Evolutionary conservation across 208 protist genomes (phyloP).

Genomic region (Crithidia bombi): DNA sequence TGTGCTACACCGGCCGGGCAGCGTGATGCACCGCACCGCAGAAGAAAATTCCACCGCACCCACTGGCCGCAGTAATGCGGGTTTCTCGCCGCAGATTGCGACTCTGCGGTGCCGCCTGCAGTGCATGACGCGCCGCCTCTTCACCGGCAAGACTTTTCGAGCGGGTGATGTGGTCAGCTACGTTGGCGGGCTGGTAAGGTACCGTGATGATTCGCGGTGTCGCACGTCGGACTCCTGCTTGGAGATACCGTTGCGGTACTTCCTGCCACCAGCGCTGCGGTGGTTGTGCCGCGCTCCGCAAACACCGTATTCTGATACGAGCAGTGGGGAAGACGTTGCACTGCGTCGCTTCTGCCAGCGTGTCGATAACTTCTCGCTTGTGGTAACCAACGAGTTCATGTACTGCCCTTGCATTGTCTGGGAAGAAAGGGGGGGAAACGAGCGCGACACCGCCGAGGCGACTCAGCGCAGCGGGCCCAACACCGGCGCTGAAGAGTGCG

Average conservation of each 20-base stretch:
- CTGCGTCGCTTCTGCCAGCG: constrained; percentile 44
- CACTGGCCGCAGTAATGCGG: background rate
- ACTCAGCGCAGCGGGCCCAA: no score
- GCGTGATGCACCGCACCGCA: no score
- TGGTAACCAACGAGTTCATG: constrained; percentile 92
- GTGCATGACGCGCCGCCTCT: constrained; percentile 62
- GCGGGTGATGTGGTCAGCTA: constrained; percentile 73
- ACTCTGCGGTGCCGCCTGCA: constrained; percentile 39
- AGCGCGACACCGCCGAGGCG: no score
- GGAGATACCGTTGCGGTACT: constrained; percentile 66
- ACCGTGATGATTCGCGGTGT: constrained; percentile 38
- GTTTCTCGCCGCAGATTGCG: constrained; percentile 23
- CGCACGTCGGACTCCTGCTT: constrained; percentile 69
- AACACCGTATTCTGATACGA: no score
- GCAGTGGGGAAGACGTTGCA: background rate
- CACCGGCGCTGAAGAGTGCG: no score
- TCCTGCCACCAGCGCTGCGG: constrained; percentile 53
- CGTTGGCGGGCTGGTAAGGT: constrained; percentile 71
- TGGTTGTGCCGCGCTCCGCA: background rate
- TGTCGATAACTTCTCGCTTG: constrained; percentile 52
- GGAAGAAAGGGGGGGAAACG: constrained; percentile 27
- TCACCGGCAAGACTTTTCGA: constrained; percentile 74
- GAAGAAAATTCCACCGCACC: background rate
- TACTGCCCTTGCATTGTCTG: constrained; percentile 72
- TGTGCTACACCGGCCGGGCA: constrained; percentile 12